Evolutionary conservation across 331 rosid species (phyloP).

Genomic region (Quercus tomentella): DNA sequence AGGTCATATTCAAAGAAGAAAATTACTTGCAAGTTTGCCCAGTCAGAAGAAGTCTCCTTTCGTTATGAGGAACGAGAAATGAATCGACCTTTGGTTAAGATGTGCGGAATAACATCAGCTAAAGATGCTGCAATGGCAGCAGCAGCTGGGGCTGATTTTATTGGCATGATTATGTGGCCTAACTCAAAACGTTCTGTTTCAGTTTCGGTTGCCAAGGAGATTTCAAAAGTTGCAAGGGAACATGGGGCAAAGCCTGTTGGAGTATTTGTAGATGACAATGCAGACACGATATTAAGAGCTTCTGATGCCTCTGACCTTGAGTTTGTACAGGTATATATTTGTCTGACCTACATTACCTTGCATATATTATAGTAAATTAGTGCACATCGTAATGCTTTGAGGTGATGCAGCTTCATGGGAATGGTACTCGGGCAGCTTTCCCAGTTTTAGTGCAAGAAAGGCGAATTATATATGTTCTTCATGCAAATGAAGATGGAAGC

Average conservation of each 20-base stretch:
- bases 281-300: conserved; percentile 61
- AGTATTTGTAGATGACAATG: conserved; percentile 82
- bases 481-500: conserved; percentile 67
- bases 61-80: conserved; percentile 35
- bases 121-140: conserved; percentile 88
- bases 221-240: conserved; percentile 73
- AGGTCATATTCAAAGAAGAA: conserved; percentile 24
- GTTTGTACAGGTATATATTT: conserved; percentile 58
- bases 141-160: conserved; percentile 89
- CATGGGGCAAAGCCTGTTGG: conserved; percentile 87
- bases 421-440: conserved; percentile 63
- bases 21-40: conserved; percentile 37
- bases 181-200: conserved; percentile 87
- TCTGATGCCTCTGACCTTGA: conserved; percentile 70
- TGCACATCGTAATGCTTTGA: conserved; percentile 10
- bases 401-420: conserved; percentile 81
- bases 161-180: conserved; percentile 95
- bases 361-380: conserved; percentile 1
- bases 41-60: conserved; percentile 27
- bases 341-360: not conserved
- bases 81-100: conserved; percentile 64
- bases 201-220: conserved; percentile 75
- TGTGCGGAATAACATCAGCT: conserved; percentile 91
- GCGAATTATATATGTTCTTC: conserved; percentile 77
- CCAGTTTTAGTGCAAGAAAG: conserved; percentile 40